phyloP scores from a whole-genome alignment of 768 basidiomycete genomes.

The Boletus edulis region DNA sequence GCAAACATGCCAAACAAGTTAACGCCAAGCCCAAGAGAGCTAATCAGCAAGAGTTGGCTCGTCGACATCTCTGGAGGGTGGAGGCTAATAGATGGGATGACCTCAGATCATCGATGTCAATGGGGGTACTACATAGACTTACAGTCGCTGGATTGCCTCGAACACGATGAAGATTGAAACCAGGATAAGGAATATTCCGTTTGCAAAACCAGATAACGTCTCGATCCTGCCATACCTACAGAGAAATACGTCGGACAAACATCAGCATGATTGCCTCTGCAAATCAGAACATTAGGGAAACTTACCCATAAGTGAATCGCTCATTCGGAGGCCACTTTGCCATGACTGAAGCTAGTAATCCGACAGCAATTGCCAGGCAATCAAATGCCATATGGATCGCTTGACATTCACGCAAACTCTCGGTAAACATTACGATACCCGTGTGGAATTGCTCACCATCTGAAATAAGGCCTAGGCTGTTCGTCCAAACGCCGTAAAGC shows the following conservation, averaged over 20 bases:
- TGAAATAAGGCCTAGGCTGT: slow-evolving; percentile 92
- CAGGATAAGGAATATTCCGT: slow-evolving; percentile 89
- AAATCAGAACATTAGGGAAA: slow-evolving; percentile 2
- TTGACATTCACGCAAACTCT: slow-evolving; percentile 30
- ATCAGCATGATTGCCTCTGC: neutral
- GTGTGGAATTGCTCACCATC: slow-evolving; percentile 63
- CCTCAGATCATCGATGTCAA: neutral
- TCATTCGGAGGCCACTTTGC: slow-evolving; percentile 97
- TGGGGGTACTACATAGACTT: slow-evolving; percentile 25
- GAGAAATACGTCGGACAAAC: neutral
- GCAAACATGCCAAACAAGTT: slow-evolving; percentile 99
- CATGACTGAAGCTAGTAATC: slow-evolving; percentile 95
- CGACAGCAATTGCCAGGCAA: slow-evolving; percentile 95
- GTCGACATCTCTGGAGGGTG: slow-evolving; percentile 99
- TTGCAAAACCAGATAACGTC: slow-evolving; percentile 96
- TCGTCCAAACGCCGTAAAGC: slow-evolving; percentile 97
- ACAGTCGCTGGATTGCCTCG: slow-evolving; percentile 95
- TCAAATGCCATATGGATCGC: slow-evolving; percentile 99
- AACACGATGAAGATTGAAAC: slow-evolving; percentile 99
- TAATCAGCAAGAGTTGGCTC: slow-evolving; percentile 85
- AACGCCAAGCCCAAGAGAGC: slow-evolving; percentile 83
- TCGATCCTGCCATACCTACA: slow-evolving; percentile 91
- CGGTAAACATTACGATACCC: neutral
- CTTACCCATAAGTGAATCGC: slow-evolving; percentile 91
- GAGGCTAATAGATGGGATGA: slow-evolving; percentile 44